A percentile compares a stretch with the other conserved stretches of the same genome.
phyloP scores from a whole-genome alignment of 441 rosid genomes.

The Geranium incanum region DNA sequence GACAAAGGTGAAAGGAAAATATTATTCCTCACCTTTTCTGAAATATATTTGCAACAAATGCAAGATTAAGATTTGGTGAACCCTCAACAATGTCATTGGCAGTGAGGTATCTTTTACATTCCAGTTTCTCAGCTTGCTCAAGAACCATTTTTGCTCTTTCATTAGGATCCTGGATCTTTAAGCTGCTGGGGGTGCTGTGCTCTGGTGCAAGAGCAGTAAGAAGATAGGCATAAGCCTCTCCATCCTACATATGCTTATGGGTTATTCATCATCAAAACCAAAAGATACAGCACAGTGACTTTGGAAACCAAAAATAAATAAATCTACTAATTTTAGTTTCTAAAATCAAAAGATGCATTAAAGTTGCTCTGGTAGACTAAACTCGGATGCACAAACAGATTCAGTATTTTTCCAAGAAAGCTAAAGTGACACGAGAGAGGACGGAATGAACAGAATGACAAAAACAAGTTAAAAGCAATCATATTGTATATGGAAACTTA shows the following conservation, averaged over 20 bases:
- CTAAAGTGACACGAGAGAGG: too few relatives aligned
- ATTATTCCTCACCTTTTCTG: constrained; percentile 62
- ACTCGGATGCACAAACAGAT: neutral
- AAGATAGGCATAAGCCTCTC: constrained; percentile 91
- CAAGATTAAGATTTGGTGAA: constrained; percentile 93
- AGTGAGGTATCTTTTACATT: constrained; percentile 75
- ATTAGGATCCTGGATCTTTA: constrained; percentile 51
- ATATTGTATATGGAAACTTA: too few relatives aligned
- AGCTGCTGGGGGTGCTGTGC: constrained; percentile 43
- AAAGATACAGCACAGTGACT: neutral
- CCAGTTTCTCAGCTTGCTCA: constrained; percentile 92
- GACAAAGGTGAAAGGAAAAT: neutral
- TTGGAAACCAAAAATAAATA: too few relatives aligned
- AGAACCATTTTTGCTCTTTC: constrained; percentile 77
- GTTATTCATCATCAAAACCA: neutral
- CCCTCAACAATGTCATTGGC: constrained; percentile 91
- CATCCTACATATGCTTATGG: constrained; percentile 53
- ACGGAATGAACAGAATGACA: too few relatives aligned
- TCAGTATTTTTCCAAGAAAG: too few relatives aligned
- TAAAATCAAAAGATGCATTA: constrained; percentile 2
- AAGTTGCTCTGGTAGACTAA: neutral
- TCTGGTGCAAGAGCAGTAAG: constrained; percentile 97
- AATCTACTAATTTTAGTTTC: too few relatives aligned
- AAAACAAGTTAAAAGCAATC: too few relatives aligned
- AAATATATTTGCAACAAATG: constrained; percentile 93